Conservation (phyloP, 208 protist genomes). For the Wallacemonas rigidus region DNA sequence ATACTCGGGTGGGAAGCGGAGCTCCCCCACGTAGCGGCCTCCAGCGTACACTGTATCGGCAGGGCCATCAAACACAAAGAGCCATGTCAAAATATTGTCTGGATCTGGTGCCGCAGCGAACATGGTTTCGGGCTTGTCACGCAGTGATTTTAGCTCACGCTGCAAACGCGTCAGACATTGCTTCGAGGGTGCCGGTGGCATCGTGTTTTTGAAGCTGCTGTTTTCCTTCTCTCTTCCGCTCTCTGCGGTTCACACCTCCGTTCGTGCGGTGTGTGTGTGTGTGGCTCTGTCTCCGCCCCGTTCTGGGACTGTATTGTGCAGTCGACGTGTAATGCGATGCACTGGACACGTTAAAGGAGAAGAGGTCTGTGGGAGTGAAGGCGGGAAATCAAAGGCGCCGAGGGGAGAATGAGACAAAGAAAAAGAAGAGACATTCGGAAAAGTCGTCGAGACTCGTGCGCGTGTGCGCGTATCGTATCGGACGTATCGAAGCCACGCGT, state of each 20-base stretch:
- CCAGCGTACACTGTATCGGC: constrained; percentile 88
- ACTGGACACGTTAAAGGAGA: too few species aligned
- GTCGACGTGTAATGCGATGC: too few species aligned
- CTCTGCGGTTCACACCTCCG: too few species aligned
- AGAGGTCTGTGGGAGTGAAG: too few species aligned
- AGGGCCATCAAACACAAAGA: constrained; percentile 60
- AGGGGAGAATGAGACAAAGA: too few species aligned
- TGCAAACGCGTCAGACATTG: constrained; percentile 46
- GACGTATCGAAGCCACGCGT: too few species aligned
- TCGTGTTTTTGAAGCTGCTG: neutral
- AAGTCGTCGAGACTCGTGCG: too few species aligned
- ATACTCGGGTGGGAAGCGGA: constrained; percentile 95
- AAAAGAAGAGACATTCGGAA: too few species aligned
- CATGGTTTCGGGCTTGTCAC: constrained; percentile 26
- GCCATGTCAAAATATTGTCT: constrained; percentile 93
- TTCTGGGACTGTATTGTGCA: too few species aligned
- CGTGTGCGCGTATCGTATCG: too few species aligned
- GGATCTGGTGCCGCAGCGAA: constrained; percentile 35
- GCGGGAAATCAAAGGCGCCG: too few species aligned
- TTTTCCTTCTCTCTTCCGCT: neutral
- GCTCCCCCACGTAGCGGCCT: constrained; percentile 96
- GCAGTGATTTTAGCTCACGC: constrained; percentile 42
- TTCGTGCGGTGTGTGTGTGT: neutral
- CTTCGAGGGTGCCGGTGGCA: constrained; percentile 13
- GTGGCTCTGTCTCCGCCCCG: neutral